phyloP scores from a whole-genome alignment of 768 basidiomycete genomes.

The Xanthoconium purpureum region DNA sequence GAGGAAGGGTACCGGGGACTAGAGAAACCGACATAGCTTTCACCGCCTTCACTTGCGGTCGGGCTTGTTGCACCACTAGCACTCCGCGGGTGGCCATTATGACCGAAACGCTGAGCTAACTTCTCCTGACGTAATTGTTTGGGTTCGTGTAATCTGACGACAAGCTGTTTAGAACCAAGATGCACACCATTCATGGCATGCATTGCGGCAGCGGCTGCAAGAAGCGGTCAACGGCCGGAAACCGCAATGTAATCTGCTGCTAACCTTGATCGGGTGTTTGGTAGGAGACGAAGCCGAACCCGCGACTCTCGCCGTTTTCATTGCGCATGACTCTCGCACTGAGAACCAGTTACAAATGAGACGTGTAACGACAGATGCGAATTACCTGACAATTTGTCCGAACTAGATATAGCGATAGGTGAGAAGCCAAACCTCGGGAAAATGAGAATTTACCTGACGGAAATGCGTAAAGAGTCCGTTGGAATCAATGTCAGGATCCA shows the following conservation, averaged over 20 bases:
- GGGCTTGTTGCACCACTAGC: slow-evolving; percentile 86
- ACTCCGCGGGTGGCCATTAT: slow-evolving; percentile 76
- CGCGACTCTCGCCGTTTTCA: slow-evolving; percentile 74
- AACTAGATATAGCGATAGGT: slow-evolving; percentile 46
- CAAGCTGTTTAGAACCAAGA: slow-evolving; percentile 72
- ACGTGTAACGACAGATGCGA: not conserved
- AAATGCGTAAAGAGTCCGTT: slow-evolving; percentile 83
- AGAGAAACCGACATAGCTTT: slow-evolving; percentile 68
- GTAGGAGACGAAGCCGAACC: slow-evolving; percentile 90
- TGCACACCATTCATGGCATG: slow-evolving; percentile 75
- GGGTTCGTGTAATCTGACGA: slow-evolving; percentile 87
- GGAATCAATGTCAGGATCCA: slow-evolving; percentile 82
- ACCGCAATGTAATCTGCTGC: not conserved
- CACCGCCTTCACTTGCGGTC: slow-evolving; percentile 76
- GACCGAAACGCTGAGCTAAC: slow-evolving; percentile 74
- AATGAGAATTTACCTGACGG: slow-evolving; percentile 50
- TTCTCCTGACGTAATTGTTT: slow-evolving; percentile 91
- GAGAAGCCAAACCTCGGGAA: slow-evolving; percentile 8
- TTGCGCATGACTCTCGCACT: slow-evolving; percentile 93
- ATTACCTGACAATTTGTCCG: slow-evolving; percentile 84
- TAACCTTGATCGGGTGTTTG: slow-evolving; percentile 81
- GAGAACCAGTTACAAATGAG: not conserved
- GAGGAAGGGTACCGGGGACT: slow-evolving; percentile 61
- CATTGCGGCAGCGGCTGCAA: slow-evolving; percentile 66
- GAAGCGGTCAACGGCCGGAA: slow-evolving; percentile 3